A percentile compares a stretch with the other conserved stretches of the same genome.
Evolutionary conservation across 306 rosid species (phyloP).

Genomic region (Canavalia ensiformis): DNA sequence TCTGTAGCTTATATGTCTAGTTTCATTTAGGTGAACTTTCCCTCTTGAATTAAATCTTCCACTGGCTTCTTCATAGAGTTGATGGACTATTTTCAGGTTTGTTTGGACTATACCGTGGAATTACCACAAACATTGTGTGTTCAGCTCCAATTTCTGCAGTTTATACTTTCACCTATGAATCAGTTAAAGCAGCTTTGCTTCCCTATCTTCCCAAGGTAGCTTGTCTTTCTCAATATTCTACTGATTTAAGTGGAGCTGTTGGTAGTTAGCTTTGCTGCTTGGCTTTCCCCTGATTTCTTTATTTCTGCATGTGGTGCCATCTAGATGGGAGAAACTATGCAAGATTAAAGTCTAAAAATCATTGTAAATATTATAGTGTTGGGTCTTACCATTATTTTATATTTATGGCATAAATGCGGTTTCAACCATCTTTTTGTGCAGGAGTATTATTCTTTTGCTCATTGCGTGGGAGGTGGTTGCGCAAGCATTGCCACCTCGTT

Average conservation of each 20-base stretch:
- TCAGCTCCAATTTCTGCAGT: slow-evolving; percentile 98
- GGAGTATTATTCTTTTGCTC: slow-evolving; percentile 85
- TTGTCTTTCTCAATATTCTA: slow-evolving; percentile 42
- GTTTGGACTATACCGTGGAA: slow-evolving; percentile 92
- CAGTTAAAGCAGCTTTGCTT: slow-evolving; percentile 87
- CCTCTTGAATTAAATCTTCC: slow-evolving; percentile 34
- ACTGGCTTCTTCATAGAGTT: slow-evolving; percentile 41
- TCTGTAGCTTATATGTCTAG: slow-evolving; percentile 29
- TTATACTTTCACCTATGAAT: slow-evolving; percentile 92
- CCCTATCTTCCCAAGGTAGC: slow-evolving; percentile 82
- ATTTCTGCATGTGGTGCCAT: slow-evolving; percentile 20
- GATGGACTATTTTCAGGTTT: slow-evolving; percentile 71
- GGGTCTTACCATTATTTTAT: slow-evolving; percentile 14
- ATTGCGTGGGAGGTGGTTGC: slow-evolving; percentile 90
- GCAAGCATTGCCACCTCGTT: slow-evolving; percentile 97
- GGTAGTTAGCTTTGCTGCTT: slow-evolving; percentile 19
- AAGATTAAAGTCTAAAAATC: not conserved
- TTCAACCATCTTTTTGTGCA: slow-evolving; percentile 57
- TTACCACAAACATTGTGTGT: slow-evolving; percentile 80
- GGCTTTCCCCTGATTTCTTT: slow-evolving; percentile 23
- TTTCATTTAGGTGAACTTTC: slow-evolving; percentile 38
- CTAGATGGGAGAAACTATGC: slow-evolving; percentile 35
- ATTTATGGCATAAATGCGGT: slow-evolving; percentile 42
- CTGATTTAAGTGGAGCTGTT: slow-evolving; percentile 36
- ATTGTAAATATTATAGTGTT: slow-evolving; percentile 25